Evolutionary conservation across 2,329 filamentous ascomycete genomes (phyloP).

Genomic region (Torrubiella hemipterigena): DNA sequence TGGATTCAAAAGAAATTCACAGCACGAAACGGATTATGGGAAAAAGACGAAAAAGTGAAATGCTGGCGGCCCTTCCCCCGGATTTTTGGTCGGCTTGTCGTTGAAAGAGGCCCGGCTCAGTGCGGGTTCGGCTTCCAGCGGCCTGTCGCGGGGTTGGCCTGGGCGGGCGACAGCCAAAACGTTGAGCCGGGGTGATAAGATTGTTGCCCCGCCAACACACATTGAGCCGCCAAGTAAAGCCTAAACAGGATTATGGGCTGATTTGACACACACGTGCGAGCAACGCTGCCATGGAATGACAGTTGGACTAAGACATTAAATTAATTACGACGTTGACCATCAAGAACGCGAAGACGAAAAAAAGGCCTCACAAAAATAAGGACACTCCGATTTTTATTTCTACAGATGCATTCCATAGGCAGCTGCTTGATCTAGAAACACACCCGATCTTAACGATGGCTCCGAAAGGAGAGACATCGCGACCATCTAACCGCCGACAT

Average conservation of each 20-base stretch:
- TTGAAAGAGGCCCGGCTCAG: conserved; percentile 19
- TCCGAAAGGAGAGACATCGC: conserved; percentile 18
- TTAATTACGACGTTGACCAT: too few relatives aligned
- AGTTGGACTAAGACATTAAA: conserved; percentile 6
- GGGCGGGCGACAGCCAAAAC: conserved; percentile 2
- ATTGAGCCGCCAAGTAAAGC: conserved; percentile 10
- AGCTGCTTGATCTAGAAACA: too few relatives aligned
- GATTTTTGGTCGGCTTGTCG: conserved; percentile 7
- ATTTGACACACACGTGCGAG: conserved; percentile 5
- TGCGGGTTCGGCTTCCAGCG: conserved; percentile 28
- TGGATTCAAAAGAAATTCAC: conserved; percentile 3
- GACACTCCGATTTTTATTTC: conserved; percentile 3
- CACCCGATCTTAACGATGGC: too few relatives aligned
- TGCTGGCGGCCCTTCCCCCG: conserved; percentile 4
- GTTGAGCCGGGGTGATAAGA: conserved; percentile 15
- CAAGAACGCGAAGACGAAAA: too few relatives aligned
- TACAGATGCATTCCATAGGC: conserved; percentile 16
- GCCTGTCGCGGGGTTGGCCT: conserved; percentile 19
- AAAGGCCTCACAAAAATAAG: not conserved
- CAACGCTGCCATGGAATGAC: conserved; percentile 3
- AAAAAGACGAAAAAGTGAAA: too few relatives aligned
- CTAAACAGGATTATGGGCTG: too few relatives aligned
- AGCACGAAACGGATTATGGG: conserved; percentile 7
- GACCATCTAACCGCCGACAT: conserved; percentile 17
- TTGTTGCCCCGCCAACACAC: conserved; percentile 29